Evolutionary conservation across 2,329 filamentous ascomycete genomes (phyloP), one percentile per base, ranked within the genome.

Genomic region (Scedosporium minutisporum): DNA sequence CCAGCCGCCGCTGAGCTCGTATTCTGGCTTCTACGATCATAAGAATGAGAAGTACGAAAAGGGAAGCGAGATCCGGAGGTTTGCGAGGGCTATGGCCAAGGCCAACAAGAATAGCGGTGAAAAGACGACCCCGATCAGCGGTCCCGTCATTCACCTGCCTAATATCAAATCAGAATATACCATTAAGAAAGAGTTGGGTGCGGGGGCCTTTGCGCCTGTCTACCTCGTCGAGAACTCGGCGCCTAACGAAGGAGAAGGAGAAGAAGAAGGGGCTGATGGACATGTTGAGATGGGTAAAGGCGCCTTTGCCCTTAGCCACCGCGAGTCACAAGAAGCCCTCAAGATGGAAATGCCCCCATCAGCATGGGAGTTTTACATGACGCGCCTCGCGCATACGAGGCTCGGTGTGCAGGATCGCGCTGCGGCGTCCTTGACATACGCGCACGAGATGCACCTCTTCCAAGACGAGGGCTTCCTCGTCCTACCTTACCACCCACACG

Each of bases 361-460:
- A 4, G 82, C 90, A 0, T 99, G 95, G 95, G 95, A 99, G 71
- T 99, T 97, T 71, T 90, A 96, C 75, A 96, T 99, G 74, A 91
- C 97, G 78, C 88, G 91, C 1, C 84, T 91, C 62, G 86, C 90
- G 1, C 90, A 93, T 66, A 79, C 83, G 23, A 89, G 95, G 0
- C 80, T 99, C 0, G 88, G 87, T 0, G 81, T 87, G 1, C 83
- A 82, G 33, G 77, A 89, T 64, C 87, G 93, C 14, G 88, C 89
- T 0, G 82, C 86, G 0, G 86, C 90, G 3, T 96, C 90, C 14
- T 81, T 99, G 64, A 86, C 96, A 1, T 83, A 86, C 44, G 93
- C 89, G 0, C 89, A 96, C 67, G 93, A 97, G 72, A 86, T 97
- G 78, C 95, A 97, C 71, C 81, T 97, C 6, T 97, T 93, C 78